A percentile compares a stretch with the other conserved stretches of the same genome.
phyloP scores from a whole-genome alignment of 352 stramenopile species.

The Pythium dissotocum region DNA sequence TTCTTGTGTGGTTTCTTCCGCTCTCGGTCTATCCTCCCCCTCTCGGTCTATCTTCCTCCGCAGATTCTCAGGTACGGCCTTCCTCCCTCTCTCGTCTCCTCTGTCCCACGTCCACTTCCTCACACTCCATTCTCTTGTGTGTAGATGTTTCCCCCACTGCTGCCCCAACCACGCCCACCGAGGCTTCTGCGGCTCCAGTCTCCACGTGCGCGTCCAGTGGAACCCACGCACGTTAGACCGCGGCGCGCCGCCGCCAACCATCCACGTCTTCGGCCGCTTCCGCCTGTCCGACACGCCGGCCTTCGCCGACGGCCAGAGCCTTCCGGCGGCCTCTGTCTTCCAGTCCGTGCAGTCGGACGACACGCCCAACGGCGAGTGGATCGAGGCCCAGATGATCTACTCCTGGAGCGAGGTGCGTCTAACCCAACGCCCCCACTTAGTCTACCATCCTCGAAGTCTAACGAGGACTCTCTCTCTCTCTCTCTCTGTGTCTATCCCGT shows the following conservation, averaged over 20 bases:
- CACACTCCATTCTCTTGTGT: not conserved
- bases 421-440: not conserved
- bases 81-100: not conserved
- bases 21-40: not conserved
- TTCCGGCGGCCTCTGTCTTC: slow-evolving; percentile 20
- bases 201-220: slow-evolving; percentile 41
- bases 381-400: slow-evolving; percentile 30
- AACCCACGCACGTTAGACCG: not conserved
- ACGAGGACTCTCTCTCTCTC: not conserved
- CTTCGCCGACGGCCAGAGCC: slow-evolving; percentile 18
- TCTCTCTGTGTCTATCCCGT: not conserved
- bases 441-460: not conserved
- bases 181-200: slow-evolving; percentile 59
- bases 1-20: not conserved
- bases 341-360: slow-evolving; percentile 48
- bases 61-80: slow-evolving; percentile 12
- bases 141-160: slow-evolving; percentile 65
- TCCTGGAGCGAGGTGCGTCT: slow-evolving; percentile 16
- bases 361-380: slow-evolving; percentile 59
- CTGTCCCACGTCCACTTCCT: not conserved
- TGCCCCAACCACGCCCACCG: slow-evolving; percentile 56
- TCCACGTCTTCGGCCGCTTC: slow-evolving; percentile 47
- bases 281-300: slow-evolving; percentile 34
- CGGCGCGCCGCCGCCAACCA: not conserved
- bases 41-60: not conserved